Percentiles rank a stretch among this genome's conserved stretches.
Conservation (phyloP, 2,329 filamentous ascomycete species). For the Pestalotiopsis sp. region DNA sequence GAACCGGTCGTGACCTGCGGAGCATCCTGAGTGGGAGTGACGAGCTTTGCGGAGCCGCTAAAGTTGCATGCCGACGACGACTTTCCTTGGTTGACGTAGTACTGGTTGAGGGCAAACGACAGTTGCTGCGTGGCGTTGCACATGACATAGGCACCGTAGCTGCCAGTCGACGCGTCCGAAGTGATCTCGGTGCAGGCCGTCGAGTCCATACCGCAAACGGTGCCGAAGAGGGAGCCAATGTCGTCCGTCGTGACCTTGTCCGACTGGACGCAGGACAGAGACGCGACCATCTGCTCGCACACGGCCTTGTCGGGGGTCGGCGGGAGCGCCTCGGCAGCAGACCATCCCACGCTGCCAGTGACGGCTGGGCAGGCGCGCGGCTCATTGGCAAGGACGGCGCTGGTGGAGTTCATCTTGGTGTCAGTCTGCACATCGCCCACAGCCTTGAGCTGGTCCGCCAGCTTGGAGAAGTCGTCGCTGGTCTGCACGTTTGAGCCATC, state of each 20-base stretch:
- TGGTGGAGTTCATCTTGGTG: conserved; percentile 49
- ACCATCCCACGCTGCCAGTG: conserved; percentile 50
- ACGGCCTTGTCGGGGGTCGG: conserved; percentile 67
- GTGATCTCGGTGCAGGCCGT: conserved; percentile 54
- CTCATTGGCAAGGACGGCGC: conserved; percentile 64
- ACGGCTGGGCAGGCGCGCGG: conserved; percentile 61
- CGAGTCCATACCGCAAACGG: conserved; percentile 39
- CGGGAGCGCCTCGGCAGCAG: conserved; percentile 60
- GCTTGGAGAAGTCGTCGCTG: conserved; percentile 61
- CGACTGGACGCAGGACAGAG: conserved; percentile 61
- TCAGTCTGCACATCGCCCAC: conserved; percentile 53
- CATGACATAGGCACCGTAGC: conserved; percentile 63
- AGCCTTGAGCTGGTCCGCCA: conserved; percentile 58
- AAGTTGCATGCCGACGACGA: conserved; percentile 55
- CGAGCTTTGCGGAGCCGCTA: conserved; percentile 50
- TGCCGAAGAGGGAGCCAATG: conserved; percentile 44
- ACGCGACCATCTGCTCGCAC: conserved; percentile 69
- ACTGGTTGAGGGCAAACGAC: conserved; percentile 58
- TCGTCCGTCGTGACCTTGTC: conserved; percentile 49
- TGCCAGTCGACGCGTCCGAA: conserved; percentile 51
- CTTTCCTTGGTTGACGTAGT: conserved; percentile 49
- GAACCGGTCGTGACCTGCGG: conserved; percentile 2
- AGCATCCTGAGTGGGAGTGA: conserved; percentile 20
- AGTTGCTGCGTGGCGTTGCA: conserved; percentile 59
- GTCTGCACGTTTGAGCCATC: conserved; percentile 46